phyloP scores from a whole-genome alignment of 192 early-diverging fungal species.

The Rhizoclosmatium sp. region DNA sequence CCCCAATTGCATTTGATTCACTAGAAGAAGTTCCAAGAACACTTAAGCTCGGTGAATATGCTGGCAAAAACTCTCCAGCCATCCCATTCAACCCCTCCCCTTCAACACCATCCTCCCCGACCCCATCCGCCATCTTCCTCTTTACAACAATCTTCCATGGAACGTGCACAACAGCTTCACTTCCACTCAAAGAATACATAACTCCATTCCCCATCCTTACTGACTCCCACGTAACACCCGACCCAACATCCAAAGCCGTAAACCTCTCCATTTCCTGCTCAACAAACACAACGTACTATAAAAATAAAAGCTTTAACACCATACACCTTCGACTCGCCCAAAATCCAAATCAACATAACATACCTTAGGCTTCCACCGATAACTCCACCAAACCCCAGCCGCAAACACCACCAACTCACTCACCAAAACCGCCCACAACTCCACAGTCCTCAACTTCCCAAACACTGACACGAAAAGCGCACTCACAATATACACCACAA shows the following conservation, averaged over 20 bases:
- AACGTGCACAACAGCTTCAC: background rate
- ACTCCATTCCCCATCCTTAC: background rate
- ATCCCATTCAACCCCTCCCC: too few relatives aligned
- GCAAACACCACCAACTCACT: background rate
- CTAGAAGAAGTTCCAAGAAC: background rate
- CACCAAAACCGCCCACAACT: background rate
- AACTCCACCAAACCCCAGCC: background rate
- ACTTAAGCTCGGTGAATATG: background rate
- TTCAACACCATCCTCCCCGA: too few relatives aligned
- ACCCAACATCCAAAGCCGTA: background rate
- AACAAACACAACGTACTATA: background rate
- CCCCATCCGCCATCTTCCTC: background rate
- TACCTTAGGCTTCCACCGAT: background rate
- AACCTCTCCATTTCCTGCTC: background rate
- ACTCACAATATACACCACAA: background rate
- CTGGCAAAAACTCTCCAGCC: too few relatives aligned
- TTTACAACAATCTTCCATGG: constrained; percentile 21
- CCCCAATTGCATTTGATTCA: too few relatives aligned
- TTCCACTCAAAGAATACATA: background rate
- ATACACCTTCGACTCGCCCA: too few relatives aligned
- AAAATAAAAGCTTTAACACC: background rate
- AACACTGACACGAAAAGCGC: background rate
- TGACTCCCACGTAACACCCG: background rate
- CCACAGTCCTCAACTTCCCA: background rate
- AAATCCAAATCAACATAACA: too few relatives aligned